Conservation (phyloP, 306 rosid species). For the Argentina anserina region DNA sequence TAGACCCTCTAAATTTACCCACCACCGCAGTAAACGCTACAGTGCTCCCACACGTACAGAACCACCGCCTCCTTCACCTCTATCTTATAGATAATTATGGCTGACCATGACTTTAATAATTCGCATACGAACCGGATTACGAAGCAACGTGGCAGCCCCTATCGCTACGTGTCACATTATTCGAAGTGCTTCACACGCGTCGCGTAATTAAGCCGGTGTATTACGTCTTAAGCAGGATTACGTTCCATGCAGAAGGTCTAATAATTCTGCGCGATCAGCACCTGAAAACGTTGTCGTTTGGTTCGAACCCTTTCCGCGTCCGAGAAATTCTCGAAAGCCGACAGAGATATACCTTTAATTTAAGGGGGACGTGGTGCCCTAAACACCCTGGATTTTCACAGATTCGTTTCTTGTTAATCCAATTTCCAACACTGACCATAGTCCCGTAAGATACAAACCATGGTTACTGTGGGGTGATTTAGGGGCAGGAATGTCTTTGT, state of each 20-base stretch:
- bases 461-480: no score
- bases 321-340: slow-evolving; percentile 39
- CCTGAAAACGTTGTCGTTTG: slow-evolving; percentile 29
- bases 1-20: not conserved
- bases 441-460: not conserved
- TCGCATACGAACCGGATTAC: not conserved
- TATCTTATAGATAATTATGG: not conserved
- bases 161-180: slow-evolving; percentile 28
- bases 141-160: slow-evolving; percentile 10
- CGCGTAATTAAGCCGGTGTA: not conserved
- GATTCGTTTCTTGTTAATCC: not conserved
- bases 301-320: slow-evolving; percentile 5
- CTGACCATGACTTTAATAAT: slow-evolving; percentile 22
- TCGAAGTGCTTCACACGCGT: slow-evolving; percentile 29
- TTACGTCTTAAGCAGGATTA: slow-evolving; percentile 43
- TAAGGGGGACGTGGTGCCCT: slow-evolving; percentile 9
- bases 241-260: slow-evolving; percentile 21
- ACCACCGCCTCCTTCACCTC: not conserved
- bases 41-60: not conserved
- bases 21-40: not conserved
- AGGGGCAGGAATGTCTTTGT: slow-evolving; percentile 17
- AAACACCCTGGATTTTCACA: slow-evolving; percentile 9
- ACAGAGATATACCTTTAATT: slow-evolving; percentile 42
- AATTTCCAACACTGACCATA: slow-evolving; percentile 1
- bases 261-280: not conserved